Conservation (phyloP, 352 stramenopile species). For the Phytophthora multivora region DNA sequence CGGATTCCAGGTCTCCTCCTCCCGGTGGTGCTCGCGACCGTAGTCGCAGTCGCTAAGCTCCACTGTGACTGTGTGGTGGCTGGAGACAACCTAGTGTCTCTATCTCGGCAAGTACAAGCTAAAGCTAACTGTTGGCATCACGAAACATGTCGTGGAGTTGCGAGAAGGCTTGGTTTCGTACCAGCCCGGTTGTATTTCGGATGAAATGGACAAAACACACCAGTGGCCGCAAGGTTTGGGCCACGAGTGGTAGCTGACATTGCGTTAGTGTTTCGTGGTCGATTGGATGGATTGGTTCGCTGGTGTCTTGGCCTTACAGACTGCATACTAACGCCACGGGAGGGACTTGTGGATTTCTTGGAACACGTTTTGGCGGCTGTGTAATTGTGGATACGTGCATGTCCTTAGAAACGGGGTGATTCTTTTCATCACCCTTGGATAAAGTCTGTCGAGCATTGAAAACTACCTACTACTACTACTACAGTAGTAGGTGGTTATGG, state of each 20-base stretch:
- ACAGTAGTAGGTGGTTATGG: too few species aligned
- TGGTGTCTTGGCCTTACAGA: conserved; percentile 13
- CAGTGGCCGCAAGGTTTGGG: conserved; percentile 20
- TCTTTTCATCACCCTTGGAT: neutral
- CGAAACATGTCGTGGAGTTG: conserved; percentile 19
- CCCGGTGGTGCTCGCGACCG: conserved; percentile 29
- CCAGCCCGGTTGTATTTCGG: conserved; percentile 23
- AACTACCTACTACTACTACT: too few species aligned
- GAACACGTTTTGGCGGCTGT: conserved; percentile 3
- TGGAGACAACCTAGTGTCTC: neutral
- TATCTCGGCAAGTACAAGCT: conserved; percentile 5
- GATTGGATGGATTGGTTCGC: conserved; percentile 19
- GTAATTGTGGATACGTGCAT: conserved; percentile 13
- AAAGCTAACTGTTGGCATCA: conserved; percentile 7
- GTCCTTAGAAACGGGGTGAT: conserved; percentile 11
- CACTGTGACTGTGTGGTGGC: neutral
- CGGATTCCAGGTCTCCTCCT: conserved; percentile 26
- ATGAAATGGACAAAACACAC: conserved; percentile 34
- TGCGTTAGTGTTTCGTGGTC: conserved; percentile 24
- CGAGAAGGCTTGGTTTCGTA: conserved; percentile 20
- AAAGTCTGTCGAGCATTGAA: too few species aligned
- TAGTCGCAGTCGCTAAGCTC: conserved; percentile 36
- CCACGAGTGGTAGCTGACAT: conserved; percentile 22
- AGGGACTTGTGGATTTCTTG: conserved; percentile 17
- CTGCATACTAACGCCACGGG: conserved; percentile 4